Evolutionary conservation across 2,329 filamentous ascomycete genomes (phyloP).

Genomic region (Aspergillus novofumigatus): DNA sequence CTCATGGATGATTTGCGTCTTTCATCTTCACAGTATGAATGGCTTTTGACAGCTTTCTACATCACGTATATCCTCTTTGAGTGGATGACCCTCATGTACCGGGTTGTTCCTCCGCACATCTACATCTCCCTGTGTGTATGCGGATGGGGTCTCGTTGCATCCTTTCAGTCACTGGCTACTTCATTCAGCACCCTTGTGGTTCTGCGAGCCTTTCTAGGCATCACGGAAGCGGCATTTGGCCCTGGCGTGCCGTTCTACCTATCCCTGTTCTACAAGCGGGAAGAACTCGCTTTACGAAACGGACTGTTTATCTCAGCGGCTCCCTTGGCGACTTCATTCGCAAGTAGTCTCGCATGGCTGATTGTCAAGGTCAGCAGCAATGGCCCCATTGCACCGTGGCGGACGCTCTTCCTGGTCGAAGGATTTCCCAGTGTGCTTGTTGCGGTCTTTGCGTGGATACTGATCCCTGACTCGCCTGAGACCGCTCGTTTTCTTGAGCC

Average conservation of each 20-base stretch:
- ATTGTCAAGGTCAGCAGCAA: slow-evolving; percentile 66
- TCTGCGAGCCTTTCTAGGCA: slow-evolving; percentile 46
- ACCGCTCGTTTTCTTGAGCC: slow-evolving; percentile 60
- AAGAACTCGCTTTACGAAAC: slow-evolving; percentile 78
- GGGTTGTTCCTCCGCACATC: slow-evolving; percentile 56
- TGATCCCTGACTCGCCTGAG: slow-evolving; percentile 72
- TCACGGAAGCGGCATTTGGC: slow-evolving; percentile 59
- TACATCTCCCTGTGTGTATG: slow-evolving; percentile 61
- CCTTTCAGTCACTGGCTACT: slow-evolving; percentile 64
- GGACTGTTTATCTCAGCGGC: slow-evolving; percentile 80
- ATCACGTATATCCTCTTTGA: slow-evolving; percentile 62
- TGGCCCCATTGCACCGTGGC: slow-evolving; percentile 73
- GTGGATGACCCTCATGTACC: slow-evolving; percentile 64
- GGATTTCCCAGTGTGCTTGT: slow-evolving; percentile 78
- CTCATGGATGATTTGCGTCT: slow-evolving; percentile 52
- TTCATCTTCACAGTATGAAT: slow-evolving; percentile 55
- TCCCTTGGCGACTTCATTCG: slow-evolving; percentile 61
- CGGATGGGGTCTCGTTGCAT: slow-evolving; percentile 75
- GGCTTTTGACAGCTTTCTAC: slow-evolving; percentile 61
- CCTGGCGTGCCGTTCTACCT: slow-evolving; percentile 63
- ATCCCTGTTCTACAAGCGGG: slow-evolving; percentile 58
- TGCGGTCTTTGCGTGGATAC: slow-evolving; percentile 67
- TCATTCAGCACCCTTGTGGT: slow-evolving; percentile 56
- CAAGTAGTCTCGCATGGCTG: slow-evolving; percentile 70
- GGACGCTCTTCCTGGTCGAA: slow-evolving; percentile 78